A percentile compares a stretch with the other conserved stretches of the same genome.
Evolutionary conservation across 192 early-diverging fungal genomes (phyloP).

Genomic region (Phlyctochytrium planicorne): DNA sequence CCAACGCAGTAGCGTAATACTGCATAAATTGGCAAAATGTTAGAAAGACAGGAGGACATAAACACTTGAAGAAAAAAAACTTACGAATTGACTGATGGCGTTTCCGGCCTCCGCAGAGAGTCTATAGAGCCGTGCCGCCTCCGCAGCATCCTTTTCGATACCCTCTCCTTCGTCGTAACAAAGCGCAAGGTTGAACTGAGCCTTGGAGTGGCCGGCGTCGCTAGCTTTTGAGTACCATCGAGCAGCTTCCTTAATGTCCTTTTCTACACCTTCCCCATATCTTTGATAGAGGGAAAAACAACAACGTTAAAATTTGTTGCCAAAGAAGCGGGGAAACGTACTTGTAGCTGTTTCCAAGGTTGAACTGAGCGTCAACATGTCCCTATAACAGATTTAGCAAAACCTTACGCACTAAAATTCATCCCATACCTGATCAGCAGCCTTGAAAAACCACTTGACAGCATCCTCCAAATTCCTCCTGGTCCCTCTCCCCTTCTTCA

Average conservation of each 20-base stretch:
- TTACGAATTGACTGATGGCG: conserved; percentile 3
- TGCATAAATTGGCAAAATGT: background rate
- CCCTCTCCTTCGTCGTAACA: conserved; percentile 28
- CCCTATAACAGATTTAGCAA: no score
- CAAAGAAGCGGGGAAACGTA: background rate
- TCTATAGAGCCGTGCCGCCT: background rate
- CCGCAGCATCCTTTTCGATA: conserved; percentile 34
- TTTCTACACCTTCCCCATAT: conserved; percentile 20
- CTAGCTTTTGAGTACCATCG: conserved; percentile 25
- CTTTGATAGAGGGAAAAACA: no score
- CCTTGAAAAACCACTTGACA: conserved; percentile 20
- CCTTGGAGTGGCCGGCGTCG: conserved; percentile 17
- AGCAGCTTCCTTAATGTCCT: conserved; percentile 19
- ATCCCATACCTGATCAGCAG: no score
- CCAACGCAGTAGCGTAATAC: conserved; percentile 1
- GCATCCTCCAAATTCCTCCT: conserved; percentile 6
- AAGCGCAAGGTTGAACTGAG: conserved; percentile 29
- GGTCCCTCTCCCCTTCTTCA: background rate
- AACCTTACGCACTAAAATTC: no score
- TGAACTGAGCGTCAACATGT: conserved; percentile 31
- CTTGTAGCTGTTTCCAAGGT: conserved; percentile 24
- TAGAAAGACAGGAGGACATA: background rate
- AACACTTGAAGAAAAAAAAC: background rate
- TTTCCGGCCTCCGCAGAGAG: background rate
- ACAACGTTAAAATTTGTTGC: no score